phyloP scores from a whole-genome alignment of 1,284 basidiomycete genomes.

The Cronartium ribicola region DNA sequence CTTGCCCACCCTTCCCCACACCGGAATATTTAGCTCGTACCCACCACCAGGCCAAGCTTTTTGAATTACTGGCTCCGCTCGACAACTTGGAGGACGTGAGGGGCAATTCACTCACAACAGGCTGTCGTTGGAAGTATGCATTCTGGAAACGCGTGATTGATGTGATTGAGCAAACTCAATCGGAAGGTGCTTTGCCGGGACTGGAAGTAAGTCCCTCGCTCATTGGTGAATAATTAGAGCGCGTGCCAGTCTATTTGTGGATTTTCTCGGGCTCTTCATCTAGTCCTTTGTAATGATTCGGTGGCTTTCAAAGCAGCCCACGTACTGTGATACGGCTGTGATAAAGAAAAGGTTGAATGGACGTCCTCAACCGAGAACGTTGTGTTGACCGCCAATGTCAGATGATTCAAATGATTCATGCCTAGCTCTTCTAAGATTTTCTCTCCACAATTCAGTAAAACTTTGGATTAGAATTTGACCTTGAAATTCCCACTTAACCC shows the following conservation, averaged over 20 bases:
- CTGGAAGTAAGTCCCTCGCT: background rate
- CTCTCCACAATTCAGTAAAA: too few relatives aligned
- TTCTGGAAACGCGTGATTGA: slow-evolving; percentile 34
- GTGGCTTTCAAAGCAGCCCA: too few relatives aligned
- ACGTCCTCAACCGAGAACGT: too few relatives aligned
- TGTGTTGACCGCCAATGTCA: too few relatives aligned
- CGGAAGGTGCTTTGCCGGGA: background rate
- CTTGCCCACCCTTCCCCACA: slow-evolving; percentile 25
- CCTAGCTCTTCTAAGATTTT: too few relatives aligned
- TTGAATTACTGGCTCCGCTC: background rate
- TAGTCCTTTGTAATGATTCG: too few relatives aligned
- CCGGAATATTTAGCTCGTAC: background rate
- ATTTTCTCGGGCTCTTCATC: too few relatives aligned
- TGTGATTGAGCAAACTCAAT: slow-evolving; percentile 2
- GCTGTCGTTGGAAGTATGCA: slow-evolving; percentile 11
- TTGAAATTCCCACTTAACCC: background rate
- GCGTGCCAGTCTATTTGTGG: too few relatives aligned
- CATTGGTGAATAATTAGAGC: background rate
- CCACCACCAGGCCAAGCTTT: slow-evolving; percentile 11
- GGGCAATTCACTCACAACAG: background rate
- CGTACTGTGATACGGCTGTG: too few relatives aligned
- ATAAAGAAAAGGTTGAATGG: too few relatives aligned
- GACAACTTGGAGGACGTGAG: background rate
- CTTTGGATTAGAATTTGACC: too few relatives aligned
- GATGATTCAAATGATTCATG: too few relatives aligned